Evolutionary conservation across 2,329 filamentous ascomycete genomes (phyloP).

Genomic region (Aspergillus tanneri): DNA sequence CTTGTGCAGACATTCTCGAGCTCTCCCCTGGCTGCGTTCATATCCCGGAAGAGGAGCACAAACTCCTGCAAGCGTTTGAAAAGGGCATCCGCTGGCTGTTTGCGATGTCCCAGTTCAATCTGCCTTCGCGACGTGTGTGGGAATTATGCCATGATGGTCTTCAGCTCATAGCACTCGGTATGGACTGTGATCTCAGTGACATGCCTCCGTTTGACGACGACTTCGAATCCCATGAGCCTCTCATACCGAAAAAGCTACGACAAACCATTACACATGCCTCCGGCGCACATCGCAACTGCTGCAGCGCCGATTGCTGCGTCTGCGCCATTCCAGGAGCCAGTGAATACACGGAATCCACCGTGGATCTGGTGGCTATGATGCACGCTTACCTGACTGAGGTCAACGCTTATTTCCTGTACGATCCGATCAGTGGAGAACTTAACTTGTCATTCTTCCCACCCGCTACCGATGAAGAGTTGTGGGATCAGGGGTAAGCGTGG

Average conservation of each 20-base stretch:
- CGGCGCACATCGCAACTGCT: neutral
- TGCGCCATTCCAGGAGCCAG: neutral
- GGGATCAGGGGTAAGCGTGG: constrained; percentile 15
- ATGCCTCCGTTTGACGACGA: constrained; percentile 29
- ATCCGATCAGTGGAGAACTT: constrained; percentile 40
- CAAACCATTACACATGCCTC: neutral
- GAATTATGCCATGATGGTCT: constrained; percentile 40
- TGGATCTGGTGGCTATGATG: constrained; percentile 4
- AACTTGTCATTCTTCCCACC: constrained; percentile 41
- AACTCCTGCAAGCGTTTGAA: constrained; percentile 39
- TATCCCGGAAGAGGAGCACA: constrained; percentile 40
- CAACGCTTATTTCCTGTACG: constrained; percentile 40
- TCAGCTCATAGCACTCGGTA: constrained; percentile 35
- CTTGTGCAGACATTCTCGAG: constrained; percentile 50
- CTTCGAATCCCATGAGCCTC: constrained; percentile 1
- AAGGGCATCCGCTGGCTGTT: constrained; percentile 47
- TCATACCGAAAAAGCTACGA: neutral
- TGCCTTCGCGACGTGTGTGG: constrained; percentile 45
- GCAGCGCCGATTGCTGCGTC: neutral
- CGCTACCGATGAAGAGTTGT: constrained; percentile 26
- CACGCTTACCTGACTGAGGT: constrained; percentile 13
- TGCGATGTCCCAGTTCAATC: constrained; percentile 39
- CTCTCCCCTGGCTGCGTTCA: constrained; percentile 47
- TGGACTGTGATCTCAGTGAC: constrained; percentile 38
- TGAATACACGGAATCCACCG: neutral